Base-by-base conservation (phyloP, 2,329 filamentous ascomycete genomes). In the Beauveria varroae region DNA sequence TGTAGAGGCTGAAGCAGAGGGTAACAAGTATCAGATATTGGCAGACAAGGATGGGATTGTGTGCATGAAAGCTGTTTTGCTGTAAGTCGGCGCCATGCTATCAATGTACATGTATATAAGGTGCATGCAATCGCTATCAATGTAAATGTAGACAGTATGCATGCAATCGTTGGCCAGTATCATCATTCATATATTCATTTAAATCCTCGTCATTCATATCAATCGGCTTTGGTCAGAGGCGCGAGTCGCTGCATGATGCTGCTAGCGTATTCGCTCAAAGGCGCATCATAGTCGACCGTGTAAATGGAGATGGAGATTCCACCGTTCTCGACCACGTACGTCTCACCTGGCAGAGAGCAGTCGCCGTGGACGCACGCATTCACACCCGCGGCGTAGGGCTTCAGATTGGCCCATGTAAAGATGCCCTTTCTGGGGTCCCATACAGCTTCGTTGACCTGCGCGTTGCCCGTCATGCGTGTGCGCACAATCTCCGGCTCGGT, bases 341-440 rank as follows among this genome's bases (percentile, higher is more conserved):
- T 81, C 73, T 83, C 80, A 0, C 80, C 79, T 0, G 78, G 78
- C n/a, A 83, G 67, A 7, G 68, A 69, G 67, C 79, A 81, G 60
- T 83, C 76, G 1, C 80, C 81, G 54, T 82, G 81, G 64, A 81
- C 77, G 61, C 79, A 81, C 1, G 71, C 67, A 58, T 82, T 82
- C 2, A 78, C 71, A 1, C 77, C 79, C 0, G 71, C 73, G 3
- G 70, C 64, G 55, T 70, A 70, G 2, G 74, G 73, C 40, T 71
- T 70, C 20, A 76, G 70, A 59, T 75, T 75, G 0, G 67, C 72
- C 67, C 73, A 78, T 1, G 64, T 71, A 64, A 83, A 82, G 0
- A 76, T 70, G 0, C 77, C 75, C 3, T 75, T 75, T 1, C 74
- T 71, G 3, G 72, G 68, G 59, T 81, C 76, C 57, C 72, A 77